Evolutionary conservation across 208 protist species (phyloP).

Genomic region (Leishmania arabica): DNA sequence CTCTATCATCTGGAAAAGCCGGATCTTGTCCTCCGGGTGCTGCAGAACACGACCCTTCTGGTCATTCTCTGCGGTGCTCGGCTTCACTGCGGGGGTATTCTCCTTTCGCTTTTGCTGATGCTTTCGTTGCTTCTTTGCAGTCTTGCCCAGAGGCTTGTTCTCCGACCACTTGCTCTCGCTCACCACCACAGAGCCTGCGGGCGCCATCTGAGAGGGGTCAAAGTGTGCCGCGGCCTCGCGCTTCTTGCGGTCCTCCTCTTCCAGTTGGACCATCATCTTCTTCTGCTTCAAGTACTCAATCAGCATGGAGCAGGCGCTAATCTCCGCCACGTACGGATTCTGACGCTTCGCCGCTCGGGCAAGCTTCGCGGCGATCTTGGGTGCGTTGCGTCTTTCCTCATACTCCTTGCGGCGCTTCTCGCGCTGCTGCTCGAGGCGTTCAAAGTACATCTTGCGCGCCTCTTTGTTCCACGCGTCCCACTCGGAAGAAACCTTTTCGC

Average conservation of each 20-base stretch:
- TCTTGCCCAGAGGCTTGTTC: conserved; percentile 25
- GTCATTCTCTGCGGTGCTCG: conserved; percentile 4
- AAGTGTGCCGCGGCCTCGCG: conserved; percentile 63
- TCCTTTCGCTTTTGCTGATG: conserved; percentile 28
- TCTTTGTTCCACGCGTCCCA: conserved; percentile 78
- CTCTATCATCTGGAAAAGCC: conserved; percentile 58
- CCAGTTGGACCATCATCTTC: conserved; percentile 58
- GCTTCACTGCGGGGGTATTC: conserved; percentile 9
- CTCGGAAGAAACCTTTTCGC: conserved; percentile 33
- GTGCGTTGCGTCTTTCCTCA: conserved; percentile 56
- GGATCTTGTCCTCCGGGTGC: conserved; percentile 72
- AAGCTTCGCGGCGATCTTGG: conserved; percentile 59
- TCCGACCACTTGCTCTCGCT: conserved; percentile 68
- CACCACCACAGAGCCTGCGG: conserved; percentile 64
- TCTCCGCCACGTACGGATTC: conserved; percentile 71
- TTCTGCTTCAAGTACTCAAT: conserved; percentile 72
- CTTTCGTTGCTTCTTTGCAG: conserved; percentile 39
- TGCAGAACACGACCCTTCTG: conserved; percentile 43
- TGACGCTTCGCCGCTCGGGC: conserved; percentile 49
- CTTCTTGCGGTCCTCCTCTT: conserved; percentile 54
- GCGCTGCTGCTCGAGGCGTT: conserved; percentile 57
- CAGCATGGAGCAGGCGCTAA: conserved; percentile 54
- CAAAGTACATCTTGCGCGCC: conserved; percentile 61
- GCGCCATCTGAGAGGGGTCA: conserved; percentile 56
- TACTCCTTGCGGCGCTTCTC: conserved; percentile 52